phyloP scores from a whole-genome alignment of 73 alveolate genomes.

The Paramecium primaurelia region DNA sequence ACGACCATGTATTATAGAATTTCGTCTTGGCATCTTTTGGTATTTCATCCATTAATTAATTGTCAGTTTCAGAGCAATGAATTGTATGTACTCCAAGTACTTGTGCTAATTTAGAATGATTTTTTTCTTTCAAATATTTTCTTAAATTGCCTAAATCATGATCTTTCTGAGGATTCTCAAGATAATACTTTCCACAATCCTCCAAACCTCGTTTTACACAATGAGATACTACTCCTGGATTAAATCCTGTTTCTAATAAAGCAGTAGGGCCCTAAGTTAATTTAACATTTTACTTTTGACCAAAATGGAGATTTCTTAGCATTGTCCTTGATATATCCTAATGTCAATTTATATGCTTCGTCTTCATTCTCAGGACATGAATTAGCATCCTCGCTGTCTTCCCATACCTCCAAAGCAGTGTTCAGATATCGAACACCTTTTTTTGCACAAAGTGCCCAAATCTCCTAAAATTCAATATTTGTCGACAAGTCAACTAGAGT shows the following conservation, averaged over 20 bases:
- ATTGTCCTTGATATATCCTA: background rate
- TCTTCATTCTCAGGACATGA: background rate
- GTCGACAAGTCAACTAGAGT: conserved; percentile 12
- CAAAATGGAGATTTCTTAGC: background rate
- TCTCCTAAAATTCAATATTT: background rate
- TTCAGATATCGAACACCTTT: background rate
- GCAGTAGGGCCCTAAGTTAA: background rate
- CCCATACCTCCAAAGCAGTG: background rate
- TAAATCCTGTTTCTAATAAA: background rate
- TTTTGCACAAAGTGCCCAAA: background rate
- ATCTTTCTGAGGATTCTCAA: background rate
- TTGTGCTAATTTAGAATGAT: conserved; percentile 10
- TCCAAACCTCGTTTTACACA: conserved; percentile 34
- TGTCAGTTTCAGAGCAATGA: conserved; percentile 16
- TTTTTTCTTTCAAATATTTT: background rate
- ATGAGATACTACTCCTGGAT: conserved; percentile 5
- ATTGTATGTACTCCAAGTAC: conserved; percentile 6
- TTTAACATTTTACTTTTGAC: background rate
- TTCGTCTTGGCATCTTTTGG: background rate
- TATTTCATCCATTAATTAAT: background rate
- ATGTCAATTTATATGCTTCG: background rate
- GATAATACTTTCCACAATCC: background rate
- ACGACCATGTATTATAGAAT: conserved; percentile 24
- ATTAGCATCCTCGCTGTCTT: background rate
- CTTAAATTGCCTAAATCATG: background rate